A percentile compares a stretch with the other conserved stretches of the same genome.
Evolutionary conservation across 2,329 filamentous ascomycete species (phyloP).

Genomic region (Scedosporium minutisporum): DNA sequence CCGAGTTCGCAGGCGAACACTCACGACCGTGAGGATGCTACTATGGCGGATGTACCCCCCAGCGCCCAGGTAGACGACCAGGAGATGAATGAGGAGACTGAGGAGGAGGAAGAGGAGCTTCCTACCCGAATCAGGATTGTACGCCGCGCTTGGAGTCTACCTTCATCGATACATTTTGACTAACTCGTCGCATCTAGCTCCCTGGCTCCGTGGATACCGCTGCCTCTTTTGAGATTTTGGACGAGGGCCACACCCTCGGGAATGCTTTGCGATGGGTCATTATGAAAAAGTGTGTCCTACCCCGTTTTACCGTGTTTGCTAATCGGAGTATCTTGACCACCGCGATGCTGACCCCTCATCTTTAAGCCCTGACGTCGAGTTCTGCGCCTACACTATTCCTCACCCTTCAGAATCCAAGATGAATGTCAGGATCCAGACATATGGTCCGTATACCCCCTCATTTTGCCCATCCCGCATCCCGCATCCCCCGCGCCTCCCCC

Average conservation of each 20-base stretch:
- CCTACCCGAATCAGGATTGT: conserved; percentile 53
- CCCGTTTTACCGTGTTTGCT: neutral
- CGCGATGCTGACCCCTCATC: conserved; percentile 2
- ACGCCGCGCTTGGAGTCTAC: conserved; percentile 14
- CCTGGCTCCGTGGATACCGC: conserved; percentile 78
- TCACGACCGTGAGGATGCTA: conserved; percentile 19
- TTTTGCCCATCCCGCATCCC: neutral
- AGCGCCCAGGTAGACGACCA: conserved; percentile 18
- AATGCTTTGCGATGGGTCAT: conserved; percentile 92
- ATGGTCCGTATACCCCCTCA: conserved; percentile 51
- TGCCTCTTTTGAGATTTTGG: conserved; percentile 88
- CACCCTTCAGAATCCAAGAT: conserved; percentile 94
- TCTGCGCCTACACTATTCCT: conserved; percentile 95
- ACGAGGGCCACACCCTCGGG: conserved; percentile 90
- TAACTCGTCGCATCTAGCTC: conserved; percentile 43
- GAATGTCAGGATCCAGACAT: conserved; percentile 96
- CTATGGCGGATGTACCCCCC: conserved; percentile 35
- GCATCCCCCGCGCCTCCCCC: neutral
- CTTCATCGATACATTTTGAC: neutral
- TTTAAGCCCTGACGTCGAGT: conserved; percentile 81
- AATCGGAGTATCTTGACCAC: neutral
- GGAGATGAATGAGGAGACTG: conserved; percentile 25
- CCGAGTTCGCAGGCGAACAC: neutral
- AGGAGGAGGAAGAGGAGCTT: conserved; percentile 37
- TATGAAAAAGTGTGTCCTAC: conserved; percentile 82